Base-by-base conservation (phyloP, 306 rosid species). In the Quercus agrifolia region DNA sequence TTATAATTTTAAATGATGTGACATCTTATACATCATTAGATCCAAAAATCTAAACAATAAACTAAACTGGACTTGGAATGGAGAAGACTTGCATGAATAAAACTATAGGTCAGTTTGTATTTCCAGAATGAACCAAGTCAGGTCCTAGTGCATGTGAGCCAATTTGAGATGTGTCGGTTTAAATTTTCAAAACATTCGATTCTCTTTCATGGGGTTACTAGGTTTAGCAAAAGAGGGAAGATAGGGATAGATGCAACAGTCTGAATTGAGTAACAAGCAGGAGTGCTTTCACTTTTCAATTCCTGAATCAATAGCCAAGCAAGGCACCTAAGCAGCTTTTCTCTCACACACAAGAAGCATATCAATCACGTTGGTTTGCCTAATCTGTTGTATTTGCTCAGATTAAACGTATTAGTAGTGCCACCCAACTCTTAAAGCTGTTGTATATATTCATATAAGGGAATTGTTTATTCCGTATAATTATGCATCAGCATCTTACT, bases 171-270 rank as follows among this genome's bases (percentile, higher is more conserved):
- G 64, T 9, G 11, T 20, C 64, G 4, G 23, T 21, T 58, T 58
- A n/a, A 21, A n/a, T 8, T 9, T 10, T 9, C 2, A 9, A 27
- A 9, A 27, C 14, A 62, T 62, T 13, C 9, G 38, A 62, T 62
- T 62, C 38, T 18, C 15, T 33, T 62, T 23, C 7, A 58, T n/a
- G 64, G 64, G 30, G 30, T 38, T 38, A 14, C 25, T 21, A 18
- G 56, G 55, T 2, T 6, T 10, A 71, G 15, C 62, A 4, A 52
- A 11, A 33, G n/a, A 21, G 44, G n/a, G 70, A 76, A 83, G 86
- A 70, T 59, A 83, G 77, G 86, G 8, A 78, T 74, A 57, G 33
- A 74, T 78, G 62, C 77, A 68, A 52, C 7, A 13, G n/a, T 19
- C 18, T 41, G 46, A 41, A 8, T 41, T 41, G 19, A 25, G 46